Percentiles rank a stretch among this genome's conserved stretches.
phyloP scores from a whole-genome alignment of 331 rosid species.

The Rosa hybrid region DNA sequence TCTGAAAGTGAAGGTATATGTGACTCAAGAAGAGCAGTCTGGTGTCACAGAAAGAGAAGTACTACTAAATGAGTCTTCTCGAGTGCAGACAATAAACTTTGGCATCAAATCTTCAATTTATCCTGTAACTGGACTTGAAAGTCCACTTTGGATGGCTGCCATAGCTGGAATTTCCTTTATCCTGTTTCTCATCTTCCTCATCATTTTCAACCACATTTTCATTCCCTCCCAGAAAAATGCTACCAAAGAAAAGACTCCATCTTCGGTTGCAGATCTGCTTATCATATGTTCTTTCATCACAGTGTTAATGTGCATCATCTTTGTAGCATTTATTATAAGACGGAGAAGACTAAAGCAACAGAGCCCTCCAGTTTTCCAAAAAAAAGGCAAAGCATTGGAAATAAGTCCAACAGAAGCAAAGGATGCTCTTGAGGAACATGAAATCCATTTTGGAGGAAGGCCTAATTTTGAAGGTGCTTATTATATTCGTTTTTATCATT shows the following conservation, averaged over 20 bases:
- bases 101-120: slow-evolving; percentile 42
- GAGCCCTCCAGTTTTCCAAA: slow-evolving; percentile 25
- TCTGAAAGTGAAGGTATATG: slow-evolving; percentile 59
- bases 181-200: slow-evolving; percentile 47
- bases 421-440: slow-evolving; percentile 61
- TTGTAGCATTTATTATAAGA: slow-evolving; percentile 51
- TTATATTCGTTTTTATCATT: background rate
- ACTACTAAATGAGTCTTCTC: slow-evolving; percentile 39
- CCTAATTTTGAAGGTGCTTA: slow-evolving; percentile 69
- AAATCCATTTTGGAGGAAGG: slow-evolving; percentile 74
- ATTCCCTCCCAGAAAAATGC: slow-evolving; percentile 41
- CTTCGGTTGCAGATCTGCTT: slow-evolving; percentile 65
- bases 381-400: slow-evolving; percentile 40
- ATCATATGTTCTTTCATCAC: slow-evolving; percentile 54
- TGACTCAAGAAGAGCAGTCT: slow-evolving; percentile 68
- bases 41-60: slow-evolving; percentile 42
- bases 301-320: slow-evolving; percentile 45
- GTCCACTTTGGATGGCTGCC: slow-evolving; percentile 61
- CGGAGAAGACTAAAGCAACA: slow-evolving; percentile 65
- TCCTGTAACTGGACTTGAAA: slow-evolving; percentile 61
- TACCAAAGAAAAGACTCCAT: slow-evolving; percentile 54
- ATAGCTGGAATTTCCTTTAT: slow-evolving; percentile 55
- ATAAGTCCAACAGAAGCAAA: slow-evolving; percentile 47
- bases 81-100: slow-evolving; percentile 49
- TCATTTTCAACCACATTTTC: slow-evolving; percentile 56